Evolutionary conservation across 176 grass and related monocot species (phyloP), one percentile per base, ranked within the genome.

Genomic region (maize (Zea mays)): DNA sequence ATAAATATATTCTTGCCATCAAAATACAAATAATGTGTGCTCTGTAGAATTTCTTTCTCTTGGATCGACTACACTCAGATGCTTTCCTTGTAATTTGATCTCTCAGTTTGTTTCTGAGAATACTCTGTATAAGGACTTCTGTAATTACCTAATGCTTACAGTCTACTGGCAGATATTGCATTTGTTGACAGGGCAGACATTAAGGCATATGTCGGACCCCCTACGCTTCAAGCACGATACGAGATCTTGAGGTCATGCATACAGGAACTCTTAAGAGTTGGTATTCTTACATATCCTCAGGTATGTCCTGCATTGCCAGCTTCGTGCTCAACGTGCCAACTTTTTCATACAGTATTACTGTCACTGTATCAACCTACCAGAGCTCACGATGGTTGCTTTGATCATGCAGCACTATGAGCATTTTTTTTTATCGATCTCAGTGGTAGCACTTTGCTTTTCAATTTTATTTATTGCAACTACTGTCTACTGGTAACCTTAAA

Each of bases 141-240:
- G 50, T 48, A 80, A 71, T 17, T 44, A 52, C 47, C 39, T 75
- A 76, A 74, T 80, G 6, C 61, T 55, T 75, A 12, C 64, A 71
- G 20, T 80, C 50, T 87, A 80, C 81, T 82, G 89, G 85, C 85
- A 97, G 85, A 97, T 93, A 93, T 93, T 87, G 93, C 93, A 37
- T 97, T 97, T 87, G 93, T 97, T 85, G 93, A 90, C 67, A 91
- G 96, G 78, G 96, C 96, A 83, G 96, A 99, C 49, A 99, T 99
- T 83, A 99, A 99, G 72, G 96, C 96, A 85, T 99, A 99, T 62
- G 92, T 99, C 10, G 96, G 96, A 36, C 96, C 96, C 5, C 96
- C 96, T 64, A 90, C 83, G 45, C 74, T 99, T 77, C 79, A 93
- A 82, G 92, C 96, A 83, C 85, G 96, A 75, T 99, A 99, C 42